These are phyloP conservation scores for Leishmania mexicana DNA, from an alignment of 208 protist species.

Conservation along the genomic window DNA sequence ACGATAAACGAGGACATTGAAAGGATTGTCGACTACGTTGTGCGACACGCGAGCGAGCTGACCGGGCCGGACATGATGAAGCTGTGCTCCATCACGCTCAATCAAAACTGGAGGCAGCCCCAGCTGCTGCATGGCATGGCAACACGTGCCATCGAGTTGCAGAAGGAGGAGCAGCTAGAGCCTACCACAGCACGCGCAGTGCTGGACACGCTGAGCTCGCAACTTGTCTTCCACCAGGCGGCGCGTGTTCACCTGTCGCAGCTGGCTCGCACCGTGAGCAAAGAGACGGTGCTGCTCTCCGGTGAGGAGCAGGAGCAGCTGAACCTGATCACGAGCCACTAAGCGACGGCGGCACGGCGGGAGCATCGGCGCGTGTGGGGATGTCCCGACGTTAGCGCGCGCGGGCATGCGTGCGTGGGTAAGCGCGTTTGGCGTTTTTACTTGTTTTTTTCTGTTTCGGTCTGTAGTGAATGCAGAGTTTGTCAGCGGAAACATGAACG, in stretches of 20 bases:
- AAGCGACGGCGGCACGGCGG: not conserved
- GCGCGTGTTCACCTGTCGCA: slow-evolving; percentile 62
- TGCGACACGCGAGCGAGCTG: slow-evolving; percentile 42
- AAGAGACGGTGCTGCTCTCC: slow-evolving; percentile 62
- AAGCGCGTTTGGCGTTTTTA: not conserved
- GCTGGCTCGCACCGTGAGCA: slow-evolving; percentile 70
- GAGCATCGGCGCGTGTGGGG: not conserved
- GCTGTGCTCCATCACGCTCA: slow-evolving; percentile 59
- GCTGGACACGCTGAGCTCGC: slow-evolving; percentile 63
- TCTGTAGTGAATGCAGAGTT: not conserved
- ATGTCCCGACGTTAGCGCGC: not conserved
- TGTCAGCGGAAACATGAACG: not conserved
- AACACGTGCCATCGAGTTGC: slow-evolving; percentile 47
- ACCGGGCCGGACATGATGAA: slow-evolving; percentile 43
- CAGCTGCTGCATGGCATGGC: slow-evolving; percentile 58
- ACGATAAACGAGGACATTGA: slow-evolving; percentile 11
- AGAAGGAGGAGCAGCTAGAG: slow-evolving; percentile 35
- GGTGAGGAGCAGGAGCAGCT: slow-evolving; percentile 68
- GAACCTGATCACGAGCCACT: slow-evolving; percentile 49
- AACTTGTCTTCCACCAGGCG: slow-evolving; percentile 47
- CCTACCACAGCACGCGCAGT: slow-evolving; percentile 45
- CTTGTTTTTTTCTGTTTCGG: not conserved
- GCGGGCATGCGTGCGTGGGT: not conserved
- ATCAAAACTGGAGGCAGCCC: slow-evolving; percentile 49
- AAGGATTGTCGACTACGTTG: slow-evolving; percentile 44